Percentiles rank a stretch among this genome's conserved stretches.
Conservation (phyloP, 2,329 filamentous ascomycete species). For the Diaporthe destruens region DNA sequence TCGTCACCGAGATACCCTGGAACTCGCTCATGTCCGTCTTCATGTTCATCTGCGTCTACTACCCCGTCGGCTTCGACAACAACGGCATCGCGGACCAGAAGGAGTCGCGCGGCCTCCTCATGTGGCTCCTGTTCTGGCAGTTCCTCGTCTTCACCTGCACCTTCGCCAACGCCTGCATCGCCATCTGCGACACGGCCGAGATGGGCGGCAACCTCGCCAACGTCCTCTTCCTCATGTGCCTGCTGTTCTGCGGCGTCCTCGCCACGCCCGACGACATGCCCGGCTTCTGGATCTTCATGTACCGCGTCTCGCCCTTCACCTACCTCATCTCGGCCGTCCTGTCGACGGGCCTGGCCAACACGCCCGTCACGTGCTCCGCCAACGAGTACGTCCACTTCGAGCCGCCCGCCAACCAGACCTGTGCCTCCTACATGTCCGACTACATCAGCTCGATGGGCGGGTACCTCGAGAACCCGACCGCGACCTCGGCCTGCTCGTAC, state of each 20-base stretch:
- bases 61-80: constrained; percentile 81
- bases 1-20: constrained; percentile 88
- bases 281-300: constrained; percentile 87
- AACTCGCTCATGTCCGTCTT: constrained; percentile 81
- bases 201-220: constrained; percentile 82
- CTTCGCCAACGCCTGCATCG: constrained; percentile 83
- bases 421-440: constrained; percentile 66
- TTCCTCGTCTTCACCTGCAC: constrained; percentile 87
- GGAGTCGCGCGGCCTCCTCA: constrained; percentile 78
- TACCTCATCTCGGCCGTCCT: constrained; percentile 83
- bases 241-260: constrained; percentile 84
- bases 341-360: constrained; percentile 76
- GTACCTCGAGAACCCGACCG: constrained; percentile 62
- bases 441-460: constrained; percentile 66
- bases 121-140: constrained; percentile 80
- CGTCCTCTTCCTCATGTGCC: constrained; percentile 77
- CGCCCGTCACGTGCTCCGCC: constrained; percentile 71
- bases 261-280: constrained; percentile 73
- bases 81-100: constrained; percentile 76
- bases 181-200: constrained; percentile 80
- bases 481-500: constrained; percentile 66
- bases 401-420: constrained; percentile 70
- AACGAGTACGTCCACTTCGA: constrained; percentile 79
- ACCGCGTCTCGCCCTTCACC: constrained; percentile 84
- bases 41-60: constrained; percentile 88